Base-by-base conservation (phyloP, 306 rosid genomes). In the Quillaja saponaria region DNA sequence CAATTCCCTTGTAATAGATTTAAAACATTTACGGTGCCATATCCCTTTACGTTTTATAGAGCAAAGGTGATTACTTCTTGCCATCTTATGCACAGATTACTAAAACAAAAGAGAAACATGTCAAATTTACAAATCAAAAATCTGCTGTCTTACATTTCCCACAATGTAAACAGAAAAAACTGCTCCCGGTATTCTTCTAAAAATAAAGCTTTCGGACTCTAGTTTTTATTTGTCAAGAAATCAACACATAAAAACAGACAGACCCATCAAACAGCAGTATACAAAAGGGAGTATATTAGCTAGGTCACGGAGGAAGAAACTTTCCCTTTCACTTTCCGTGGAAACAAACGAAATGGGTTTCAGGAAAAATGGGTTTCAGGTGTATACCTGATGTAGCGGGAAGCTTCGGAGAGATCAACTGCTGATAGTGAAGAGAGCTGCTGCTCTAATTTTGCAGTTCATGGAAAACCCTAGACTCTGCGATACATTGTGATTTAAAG, bases 41-140 rank as follows among this genome's bases (percentile, higher is more conserved):
- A 1, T 4, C 4, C 4, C 2, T 4, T 25, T 1, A 25, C 4
- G 31, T 1, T 25, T 25, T 25, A 1, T 4, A 1, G 31, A 41
- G 6, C 40, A 52, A 53, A 35, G 18, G 28, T 14, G 42, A 6
- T 31, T 33, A 35, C 8, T 1, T 16, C 17, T 57, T 63, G 16
- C 31, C 69, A 75, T 42, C 64, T 31, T 14, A 37, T n/a, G 44
- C 11, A 50, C 14, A 33, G 17, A 55, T 21, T 25, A 25, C 1
- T 0, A 3, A 10, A 28, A 40, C 13, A 3, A 12, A 40, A 18
- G 9, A 6, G 38, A n/a, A 0, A 54, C 21, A 46, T 28, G 12
- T 11, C 13, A 21, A 45, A 6, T 50, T 13, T 6, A 48, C 6
- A 39, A 55, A 37, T 25, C 19, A 6, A 53, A 14, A 6, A 9